phyloP scores from a whole-genome alignment of 179 eudicot genomes.

The Nepenthes alata region DNA sequence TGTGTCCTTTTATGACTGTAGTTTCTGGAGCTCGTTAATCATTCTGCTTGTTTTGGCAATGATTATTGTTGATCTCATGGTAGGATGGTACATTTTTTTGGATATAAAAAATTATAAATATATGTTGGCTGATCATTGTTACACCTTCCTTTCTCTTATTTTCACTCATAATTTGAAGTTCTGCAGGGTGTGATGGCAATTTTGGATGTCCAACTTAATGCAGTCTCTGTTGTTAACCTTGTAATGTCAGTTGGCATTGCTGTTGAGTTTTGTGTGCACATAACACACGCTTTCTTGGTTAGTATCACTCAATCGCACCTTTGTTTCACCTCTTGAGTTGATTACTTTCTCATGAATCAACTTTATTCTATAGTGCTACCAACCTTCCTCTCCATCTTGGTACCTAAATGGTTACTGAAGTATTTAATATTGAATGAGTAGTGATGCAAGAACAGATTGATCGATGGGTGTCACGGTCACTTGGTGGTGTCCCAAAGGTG shows the following conservation, averaged over 20 bases:
- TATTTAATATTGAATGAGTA: no score
- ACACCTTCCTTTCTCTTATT: not conserved
- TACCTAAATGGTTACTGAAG: no score
- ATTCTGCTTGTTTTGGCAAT: slow-evolving; percentile 73
- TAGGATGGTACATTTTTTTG: slow-evolving; percentile 49
- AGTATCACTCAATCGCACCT: slow-evolving; percentile 10
- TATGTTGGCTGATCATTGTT: not conserved
- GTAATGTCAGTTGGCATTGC: slow-evolving; percentile 96
- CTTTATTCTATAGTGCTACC: no score
- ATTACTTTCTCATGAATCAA: no score
- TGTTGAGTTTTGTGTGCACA: slow-evolving; percentile 97
- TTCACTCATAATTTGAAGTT: slow-evolving; percentile 15
- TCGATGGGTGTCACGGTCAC: no score
- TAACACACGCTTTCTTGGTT: slow-evolving; percentile 98
- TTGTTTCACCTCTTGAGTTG: not conserved
- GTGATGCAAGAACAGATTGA: no score
- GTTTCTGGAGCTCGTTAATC: slow-evolving; percentile 87
- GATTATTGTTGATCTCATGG: slow-evolving; percentile 92
- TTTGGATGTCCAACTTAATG: slow-evolving; percentile 82
- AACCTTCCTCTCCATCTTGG: no score
- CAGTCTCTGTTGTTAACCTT: slow-evolving; percentile 95
- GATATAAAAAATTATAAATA: not conserved
- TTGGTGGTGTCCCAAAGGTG: no score
- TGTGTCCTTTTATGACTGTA: slow-evolving; percentile 16
- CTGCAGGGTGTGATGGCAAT: slow-evolving; percentile 97